Evolutionary conservation across 495 filamentous ascomycete genomes (phyloP).

Genomic region (Lasiosphaeria miniovina): DNA sequence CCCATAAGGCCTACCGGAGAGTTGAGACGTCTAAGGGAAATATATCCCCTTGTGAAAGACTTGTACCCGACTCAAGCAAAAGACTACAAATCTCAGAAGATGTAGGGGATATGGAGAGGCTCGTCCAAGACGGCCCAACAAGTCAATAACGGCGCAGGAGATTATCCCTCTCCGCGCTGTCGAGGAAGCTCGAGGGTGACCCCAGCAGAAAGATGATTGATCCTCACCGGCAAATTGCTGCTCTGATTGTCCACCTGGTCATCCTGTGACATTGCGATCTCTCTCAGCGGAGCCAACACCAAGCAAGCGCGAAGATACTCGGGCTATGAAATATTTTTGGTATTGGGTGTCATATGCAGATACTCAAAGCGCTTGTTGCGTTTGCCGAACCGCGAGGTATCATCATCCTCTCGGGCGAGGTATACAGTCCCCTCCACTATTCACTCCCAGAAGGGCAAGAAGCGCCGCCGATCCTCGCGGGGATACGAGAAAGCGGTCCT

Average conservation of each 20-base stretch:
- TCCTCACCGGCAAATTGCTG: constrained; percentile 13
- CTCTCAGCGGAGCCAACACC: constrained; percentile 25
- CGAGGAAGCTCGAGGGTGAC: constrained; percentile 1
- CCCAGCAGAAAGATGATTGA: neutral
- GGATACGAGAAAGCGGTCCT: too few species aligned
- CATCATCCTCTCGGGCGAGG: too few species aligned
- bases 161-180: constrained; percentile 18
- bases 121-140: neutral
- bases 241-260: constrained; percentile 33
- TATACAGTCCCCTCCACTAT: too few species aligned
- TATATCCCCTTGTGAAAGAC: neutral
- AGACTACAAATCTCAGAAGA: neutral
- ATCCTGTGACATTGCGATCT: constrained; percentile 25
- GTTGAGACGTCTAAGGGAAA: neutral
- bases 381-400: too few species aligned
- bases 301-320: too few species aligned
- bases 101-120: neutral
- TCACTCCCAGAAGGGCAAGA: too few species aligned
- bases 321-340: too few species aligned
- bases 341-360: too few species aligned
- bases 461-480: too few species aligned
- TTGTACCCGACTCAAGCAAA: neutral
- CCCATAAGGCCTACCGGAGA: neutral
- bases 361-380: too few species aligned
- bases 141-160: constrained; percentile 16